Evolutionary conservation across 805 yeast genomes (phyloP).

Genomic region (Wickerhamiella parazyma): DNA sequence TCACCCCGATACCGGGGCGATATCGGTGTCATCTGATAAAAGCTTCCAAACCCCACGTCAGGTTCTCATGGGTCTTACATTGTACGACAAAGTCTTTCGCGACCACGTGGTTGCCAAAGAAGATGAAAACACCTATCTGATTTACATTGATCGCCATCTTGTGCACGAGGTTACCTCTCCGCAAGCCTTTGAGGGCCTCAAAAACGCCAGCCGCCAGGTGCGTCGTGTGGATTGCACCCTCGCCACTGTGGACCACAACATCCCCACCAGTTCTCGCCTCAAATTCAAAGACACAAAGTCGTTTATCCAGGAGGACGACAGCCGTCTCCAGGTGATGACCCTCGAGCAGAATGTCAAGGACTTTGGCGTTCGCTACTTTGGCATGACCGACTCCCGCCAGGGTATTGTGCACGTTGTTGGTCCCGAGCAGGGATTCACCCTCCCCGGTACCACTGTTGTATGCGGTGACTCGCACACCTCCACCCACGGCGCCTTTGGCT

Average conservation of each 20-base stretch:
- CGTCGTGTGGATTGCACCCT: slow-evolving; percentile 86
- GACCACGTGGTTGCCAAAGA: slow-evolving; percentile 89
- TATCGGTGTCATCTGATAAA: neutral
- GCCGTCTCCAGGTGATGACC: slow-evolving; percentile 83
- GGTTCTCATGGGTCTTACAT: slow-evolving; percentile 35
- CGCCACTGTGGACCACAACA: slow-evolving; percentile 94
- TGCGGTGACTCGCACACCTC: slow-evolving; percentile 99
- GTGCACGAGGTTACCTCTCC: slow-evolving; percentile 99
- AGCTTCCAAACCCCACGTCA: neutral
- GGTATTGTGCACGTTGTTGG: slow-evolving; percentile 98
- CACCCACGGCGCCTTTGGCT: slow-evolving; percentile 97
- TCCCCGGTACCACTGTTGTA: slow-evolving; percentile 97
- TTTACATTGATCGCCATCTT: slow-evolving; percentile 91
- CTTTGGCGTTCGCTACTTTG: slow-evolving; percentile 82
- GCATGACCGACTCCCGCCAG: slow-evolving; percentile 88
- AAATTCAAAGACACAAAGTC: slow-evolving; percentile 58
- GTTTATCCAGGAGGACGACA: slow-evolving; percentile 82
- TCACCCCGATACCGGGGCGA: slow-evolving; percentile 6
- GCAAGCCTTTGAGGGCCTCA: slow-evolving; percentile 94
- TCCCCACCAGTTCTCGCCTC: slow-evolving; percentile 83
- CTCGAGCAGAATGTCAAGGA: slow-evolving; percentile 84
- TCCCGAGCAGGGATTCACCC: slow-evolving; percentile 96
- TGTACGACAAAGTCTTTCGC: slow-evolving; percentile 91
- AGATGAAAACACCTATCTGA: slow-evolving; percentile 70
- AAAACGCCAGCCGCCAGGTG: slow-evolving; percentile 73